Base-by-base conservation (phyloP, 2,329 filamentous ascomycete species). In the Pleomassaria siparia region DNA sequence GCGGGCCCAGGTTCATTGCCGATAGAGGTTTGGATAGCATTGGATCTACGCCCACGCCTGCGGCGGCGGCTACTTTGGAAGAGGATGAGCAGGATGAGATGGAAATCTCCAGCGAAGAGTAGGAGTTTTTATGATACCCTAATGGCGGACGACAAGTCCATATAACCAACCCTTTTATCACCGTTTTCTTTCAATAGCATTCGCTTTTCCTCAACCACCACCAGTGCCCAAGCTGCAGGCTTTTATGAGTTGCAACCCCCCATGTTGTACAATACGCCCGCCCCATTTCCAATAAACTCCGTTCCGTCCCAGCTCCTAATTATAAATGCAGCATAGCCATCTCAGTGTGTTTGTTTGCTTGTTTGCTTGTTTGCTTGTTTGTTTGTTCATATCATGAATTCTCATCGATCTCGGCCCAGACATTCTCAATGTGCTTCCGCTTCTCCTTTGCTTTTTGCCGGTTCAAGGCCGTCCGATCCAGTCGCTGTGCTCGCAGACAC, bases 401-500 rank as follows among this genome's bases (percentile, higher is more conserved):
- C 63, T 80, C 81, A 67, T 89, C 86, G 65, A 90, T 86, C 52
- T 92, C 88, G 41, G 82, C 82, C 89, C 87, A 97, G 58, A 82
- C 82, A 68, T 84, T 81, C 75, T 89, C 83, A 59, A 96, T 84
- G 67, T 84, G 81, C 56, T 86, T 80, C 67, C 87, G 79, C 77
- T 91, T 86, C 71, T 63, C 62, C 72, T 82, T 81, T 53, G 89
- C 80, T 57, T 78, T 70, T 68, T 88, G 81, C 62, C 89, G 83
- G 69, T 99, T 97, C 60, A 78, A 76, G 56, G 82, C 83, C 43
- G 91, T 91, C 47, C 86, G 84, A 70, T 91, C 89, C 43, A 86
- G 75, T 64, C 94, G 83, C 72, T 96, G 89, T 29, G 81, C 84
- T 54, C 88, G 84, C 43, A 99, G 80, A 68, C 94, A 99, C 65